These are phyloP conservation scores for Phytophthora uliginosa DNA, from an alignment of 352 stramenopile species.

Conservation along the genomic window DNA sequence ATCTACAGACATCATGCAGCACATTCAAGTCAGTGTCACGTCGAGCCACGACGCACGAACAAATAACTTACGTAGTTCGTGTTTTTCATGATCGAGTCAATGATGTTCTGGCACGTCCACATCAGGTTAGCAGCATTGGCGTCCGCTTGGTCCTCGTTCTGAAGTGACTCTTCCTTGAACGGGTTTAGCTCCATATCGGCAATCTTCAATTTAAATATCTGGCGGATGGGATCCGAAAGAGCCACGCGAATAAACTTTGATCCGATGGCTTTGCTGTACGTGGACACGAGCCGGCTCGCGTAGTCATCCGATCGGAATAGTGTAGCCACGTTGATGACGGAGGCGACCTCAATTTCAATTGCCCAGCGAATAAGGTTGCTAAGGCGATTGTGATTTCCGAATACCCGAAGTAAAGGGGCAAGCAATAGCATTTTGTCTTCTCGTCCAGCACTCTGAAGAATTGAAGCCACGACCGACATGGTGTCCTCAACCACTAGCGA, in stretches of 20 bases:
- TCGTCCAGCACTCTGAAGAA: constrained; percentile 74
- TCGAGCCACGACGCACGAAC: neutral
- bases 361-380: constrained; percentile 76
- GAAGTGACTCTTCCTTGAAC: constrained; percentile 57
- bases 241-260: constrained; percentile 76
- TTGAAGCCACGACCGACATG: constrained; percentile 80
- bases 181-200: constrained; percentile 84
- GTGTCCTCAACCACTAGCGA: constrained; percentile 73
- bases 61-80: constrained; percentile 42
- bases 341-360: constrained; percentile 82
- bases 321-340: constrained; percentile 81
- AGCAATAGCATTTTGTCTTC: constrained; percentile 86
- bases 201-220: constrained; percentile 72
- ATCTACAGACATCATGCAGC: constrained; percentile 46
- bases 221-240: constrained; percentile 67
- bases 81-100: constrained; percentile 85
- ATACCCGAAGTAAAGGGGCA: constrained; percentile 71
- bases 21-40: constrained; percentile 4
- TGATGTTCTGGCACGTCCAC: constrained; percentile 83
- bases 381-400: constrained; percentile 67
- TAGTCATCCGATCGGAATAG: constrained; percentile 86
- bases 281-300: constrained; percentile 74
- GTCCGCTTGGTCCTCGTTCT: constrained; percentile 42
- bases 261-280: constrained; percentile 81
- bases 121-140: constrained; percentile 85